phyloP scores from a whole-genome alignment of 129 eudicot genomes.

The Ambrosia trifida region DNA sequence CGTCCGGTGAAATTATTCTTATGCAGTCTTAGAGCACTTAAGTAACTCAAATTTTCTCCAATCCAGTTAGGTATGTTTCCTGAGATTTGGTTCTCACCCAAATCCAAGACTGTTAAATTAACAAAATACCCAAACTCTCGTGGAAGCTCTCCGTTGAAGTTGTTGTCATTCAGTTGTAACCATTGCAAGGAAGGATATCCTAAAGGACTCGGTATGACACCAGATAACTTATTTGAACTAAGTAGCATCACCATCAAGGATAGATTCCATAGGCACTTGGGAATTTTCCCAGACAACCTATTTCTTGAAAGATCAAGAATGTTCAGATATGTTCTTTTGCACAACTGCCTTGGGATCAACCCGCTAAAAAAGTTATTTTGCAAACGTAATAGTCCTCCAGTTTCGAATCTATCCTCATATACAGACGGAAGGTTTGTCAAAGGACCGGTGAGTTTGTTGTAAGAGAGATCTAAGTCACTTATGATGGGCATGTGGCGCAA shows the following conservation, averaged over 20 bases:
- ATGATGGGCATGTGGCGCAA: neutral
- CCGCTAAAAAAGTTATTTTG: constrained; percentile 10
- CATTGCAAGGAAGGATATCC: neutral
- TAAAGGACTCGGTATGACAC: constrained; percentile 21
- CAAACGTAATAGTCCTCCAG: neutral
- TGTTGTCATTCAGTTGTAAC: constrained; percentile 28
- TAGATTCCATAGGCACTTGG: constrained; percentile 25
- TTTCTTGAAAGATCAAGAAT: constrained; percentile 31
- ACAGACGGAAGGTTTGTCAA: neutral
- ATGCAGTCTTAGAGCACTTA: constrained; percentile 21
- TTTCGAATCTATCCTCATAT: neutral
- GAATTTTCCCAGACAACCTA: constrained; percentile 30
- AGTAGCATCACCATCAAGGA: neutral
- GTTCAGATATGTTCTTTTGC: neutral
- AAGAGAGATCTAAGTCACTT: neutral
- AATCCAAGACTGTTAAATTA: constrained; percentile 9
- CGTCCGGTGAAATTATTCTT: constrained; percentile 25
- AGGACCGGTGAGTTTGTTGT: constrained; percentile 11
- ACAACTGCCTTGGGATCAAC: constrained; percentile 17
- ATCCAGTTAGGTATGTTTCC: constrained; percentile 26
- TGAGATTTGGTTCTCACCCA: constrained; percentile 8
- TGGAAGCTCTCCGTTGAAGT: constrained; percentile 28
- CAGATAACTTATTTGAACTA: constrained; percentile 23
- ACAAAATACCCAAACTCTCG: constrained; percentile 2
- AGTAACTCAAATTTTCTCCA: neutral